Conservation (phyloP, 2,329 filamentous ascomycete species). For the Colletotrichum lini region DNA sequence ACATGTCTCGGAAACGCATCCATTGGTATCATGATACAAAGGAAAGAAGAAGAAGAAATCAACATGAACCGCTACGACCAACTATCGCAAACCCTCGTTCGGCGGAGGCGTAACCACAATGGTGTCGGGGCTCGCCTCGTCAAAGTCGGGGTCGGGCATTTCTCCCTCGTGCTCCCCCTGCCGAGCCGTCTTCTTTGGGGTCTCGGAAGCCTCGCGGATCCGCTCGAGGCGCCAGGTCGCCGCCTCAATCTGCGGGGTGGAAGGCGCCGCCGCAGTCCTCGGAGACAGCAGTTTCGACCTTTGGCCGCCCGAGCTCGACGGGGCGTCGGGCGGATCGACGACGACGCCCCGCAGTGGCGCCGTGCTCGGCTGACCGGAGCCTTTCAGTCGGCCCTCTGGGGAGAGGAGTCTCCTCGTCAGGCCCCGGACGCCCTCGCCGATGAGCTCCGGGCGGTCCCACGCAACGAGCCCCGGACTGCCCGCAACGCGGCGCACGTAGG, state of each 20-base stretch:
- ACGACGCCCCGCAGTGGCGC: constrained; percentile 52
- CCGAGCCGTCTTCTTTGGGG: constrained; percentile 20
- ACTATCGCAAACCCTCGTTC: neutral
- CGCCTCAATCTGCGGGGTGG: constrained; percentile 19
- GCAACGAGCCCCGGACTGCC: constrained; percentile 62
- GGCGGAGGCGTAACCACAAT: constrained; percentile 38
- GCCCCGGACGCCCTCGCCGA: constrained; percentile 57
- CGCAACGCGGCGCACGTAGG: constrained; percentile 56
- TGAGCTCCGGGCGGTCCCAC: constrained; percentile 64
- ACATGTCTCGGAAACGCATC: neutral
- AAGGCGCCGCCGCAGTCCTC: neutral
- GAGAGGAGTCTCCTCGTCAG: constrained; percentile 58
- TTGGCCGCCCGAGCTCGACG: neutral
- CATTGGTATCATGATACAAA: constrained; percentile 35
- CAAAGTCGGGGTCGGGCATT: constrained; percentile 29
- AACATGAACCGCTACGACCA: neutral
- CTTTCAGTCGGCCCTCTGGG: constrained; percentile 55
- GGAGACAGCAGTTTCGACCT: neutral
- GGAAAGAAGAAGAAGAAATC: neutral
- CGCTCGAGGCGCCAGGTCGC: constrained; percentile 33
- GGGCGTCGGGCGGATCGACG: constrained; percentile 11
- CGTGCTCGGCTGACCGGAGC: constrained; percentile 45
- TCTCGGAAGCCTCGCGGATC: constrained; percentile 40
- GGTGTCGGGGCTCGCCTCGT: constrained; percentile 40
- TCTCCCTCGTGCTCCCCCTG: neutral